phyloP scores from a whole-genome alignment of 352 stramenopile genomes.

The Pythium periplocum region DNA sequence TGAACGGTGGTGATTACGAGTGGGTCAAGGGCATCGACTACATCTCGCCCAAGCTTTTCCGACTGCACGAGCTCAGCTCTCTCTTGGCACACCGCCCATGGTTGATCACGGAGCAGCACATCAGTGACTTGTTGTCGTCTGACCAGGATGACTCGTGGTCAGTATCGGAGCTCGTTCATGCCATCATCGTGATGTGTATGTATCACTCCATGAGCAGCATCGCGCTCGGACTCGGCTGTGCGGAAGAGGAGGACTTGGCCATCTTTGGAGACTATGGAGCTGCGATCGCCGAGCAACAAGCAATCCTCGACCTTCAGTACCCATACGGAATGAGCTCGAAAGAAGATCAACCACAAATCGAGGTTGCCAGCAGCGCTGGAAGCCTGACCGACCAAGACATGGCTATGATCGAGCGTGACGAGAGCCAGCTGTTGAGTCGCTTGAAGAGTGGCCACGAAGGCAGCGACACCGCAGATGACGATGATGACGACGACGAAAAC shows the following conservation, averaged over 20 bases:
- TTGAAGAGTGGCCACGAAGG: conserved; percentile 54
- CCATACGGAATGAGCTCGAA: conserved; percentile 19
- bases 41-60: conserved; percentile 76
- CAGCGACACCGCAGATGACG: conserved; percentile 41
- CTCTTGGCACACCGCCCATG: conserved; percentile 82
- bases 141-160: conserved; percentile 82
- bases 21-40: conserved; percentile 85
- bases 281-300: conserved; percentile 24
- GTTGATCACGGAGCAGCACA: conserved; percentile 71
- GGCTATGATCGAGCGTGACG: conserved; percentile 68
- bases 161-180: conserved; percentile 81
- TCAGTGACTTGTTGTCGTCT: conserved; percentile 62
- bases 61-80: conserved; percentile 76
- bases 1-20: conserved; percentile 69
- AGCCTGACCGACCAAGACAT: conserved; percentile 53
- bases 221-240: conserved; percentile 63
- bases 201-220: conserved; percentile 82
- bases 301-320: conserved; percentile 18
- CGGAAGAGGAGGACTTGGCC: conserved; percentile 69
- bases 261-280: conserved; percentile 62
- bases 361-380: conserved; percentile 32
- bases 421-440: conserved; percentile 59
- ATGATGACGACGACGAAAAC: conserved; percentile 10
- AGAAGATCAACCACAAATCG: conserved; percentile 7
- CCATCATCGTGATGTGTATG: conserved; percentile 80